Base-by-base conservation (phyloP, 208 protist genomes). In the Tetramitus jugosus region DNA sequence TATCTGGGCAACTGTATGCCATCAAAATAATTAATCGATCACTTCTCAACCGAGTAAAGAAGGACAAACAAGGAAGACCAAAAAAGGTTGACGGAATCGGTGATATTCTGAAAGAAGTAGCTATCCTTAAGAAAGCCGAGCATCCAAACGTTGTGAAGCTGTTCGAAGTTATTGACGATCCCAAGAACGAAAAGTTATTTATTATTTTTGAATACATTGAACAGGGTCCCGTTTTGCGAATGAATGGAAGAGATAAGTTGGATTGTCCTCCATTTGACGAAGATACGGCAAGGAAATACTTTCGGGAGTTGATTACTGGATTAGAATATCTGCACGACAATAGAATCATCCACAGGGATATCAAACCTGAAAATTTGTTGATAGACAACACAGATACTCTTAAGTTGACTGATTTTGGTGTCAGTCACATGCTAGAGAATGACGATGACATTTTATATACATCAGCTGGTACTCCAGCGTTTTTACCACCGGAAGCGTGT, bases 121-220 rank as follows among this genome's bases (percentile, higher is more conserved):
- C 94, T 39, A 94, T 98, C 35, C 93, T 98, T 91, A 95, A 96
- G 80, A 94, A 96, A 83, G 83, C 97, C 17, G 81, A 91, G 52
- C 96, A 98, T 85, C 87, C 88, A 0, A 97, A 98, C 80, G 86
- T 98, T 35, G 89, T 97, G 26, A 77, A 91, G 80, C 84, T 98
- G 29, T 90, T 91, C 69, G 95, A 98, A 80, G 91, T 97, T 23
- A 97, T 98, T 49, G 93, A 97, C 65, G 96, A 98, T 78, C 84
- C 87, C 1, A 84, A 90, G 42, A 80, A 86, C 40, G 86, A 94
- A 45, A 93, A 91, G 61, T 80, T 96, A 67, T 96, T 95, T 40
- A 78, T 80, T 96, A 42, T 60, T 85, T 94, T 83, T 68, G 84
- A 7, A 76, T 84, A 45, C 85, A 72, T 87, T 87, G 46, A 90